These are phyloP conservation scores for Alternaria viburni DNA, from an alignment of 2,329 filamentous ascomycete genomes.

Conservation along the genomic window DNA sequence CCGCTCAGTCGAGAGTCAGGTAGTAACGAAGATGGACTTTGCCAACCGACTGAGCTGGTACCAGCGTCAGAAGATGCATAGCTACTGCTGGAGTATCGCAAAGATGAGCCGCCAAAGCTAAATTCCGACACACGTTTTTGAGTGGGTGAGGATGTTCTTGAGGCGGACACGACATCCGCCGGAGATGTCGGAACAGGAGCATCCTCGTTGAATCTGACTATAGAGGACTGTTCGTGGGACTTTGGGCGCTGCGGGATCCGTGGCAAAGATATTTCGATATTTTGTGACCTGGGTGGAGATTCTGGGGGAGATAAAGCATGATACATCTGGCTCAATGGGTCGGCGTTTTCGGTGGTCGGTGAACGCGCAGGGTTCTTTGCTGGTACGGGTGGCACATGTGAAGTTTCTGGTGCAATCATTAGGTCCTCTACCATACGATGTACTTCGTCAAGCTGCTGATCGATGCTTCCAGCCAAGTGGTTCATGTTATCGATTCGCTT, in stretches of 20 bases:
- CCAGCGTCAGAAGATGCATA: constrained; percentile 81
- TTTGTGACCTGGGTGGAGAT: constrained; percentile 1
- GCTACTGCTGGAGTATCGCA: constrained; percentile 79
- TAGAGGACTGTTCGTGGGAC: constrained; percentile 4
- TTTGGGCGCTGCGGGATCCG: constrained; percentile 6
- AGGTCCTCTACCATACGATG: constrained; percentile 38
- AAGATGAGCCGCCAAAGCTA: constrained; percentile 71
- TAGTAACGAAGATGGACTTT: constrained; percentile 10
- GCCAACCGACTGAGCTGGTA: constrained; percentile 21
- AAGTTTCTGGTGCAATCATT: constrained; percentile 16
- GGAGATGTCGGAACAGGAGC: constrained; percentile 15
- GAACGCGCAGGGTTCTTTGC: constrained; percentile 25
- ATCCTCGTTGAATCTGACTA: constrained; percentile 4
- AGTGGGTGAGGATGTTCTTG: constrained; percentile 16
- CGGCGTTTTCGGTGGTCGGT: constrained; percentile 12
- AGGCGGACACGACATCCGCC: neutral
- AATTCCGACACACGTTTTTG: constrained; percentile 35
- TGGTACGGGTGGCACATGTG: constrained; percentile 18
- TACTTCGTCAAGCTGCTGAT: constrained; percentile 39
- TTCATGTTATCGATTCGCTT: constrained; percentile 43
- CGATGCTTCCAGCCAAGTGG: constrained; percentile 25
- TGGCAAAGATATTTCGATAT: constrained; percentile 6
- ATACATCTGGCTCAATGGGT: neutral
- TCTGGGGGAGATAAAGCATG: neutral
- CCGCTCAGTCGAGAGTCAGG: constrained; percentile 16